Conservation (phyloP, 306 rosid species). For the Fagus sylvatica region DNA sequence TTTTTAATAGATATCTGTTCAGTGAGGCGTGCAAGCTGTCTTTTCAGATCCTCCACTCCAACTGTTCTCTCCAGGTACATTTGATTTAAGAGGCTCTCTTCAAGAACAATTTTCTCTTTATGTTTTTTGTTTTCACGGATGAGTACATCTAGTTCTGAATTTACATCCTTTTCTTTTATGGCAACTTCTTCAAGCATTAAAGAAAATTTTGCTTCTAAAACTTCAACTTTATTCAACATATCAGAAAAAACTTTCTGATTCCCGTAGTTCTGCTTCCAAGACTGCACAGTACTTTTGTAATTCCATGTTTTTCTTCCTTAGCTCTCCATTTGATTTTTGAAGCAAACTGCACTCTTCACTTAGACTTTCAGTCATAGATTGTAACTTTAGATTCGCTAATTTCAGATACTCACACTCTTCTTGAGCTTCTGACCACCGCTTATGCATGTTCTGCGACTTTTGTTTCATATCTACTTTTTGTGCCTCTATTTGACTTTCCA, state of each 20-base stretch:
- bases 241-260: slow-evolving; percentile 39
- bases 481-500: slow-evolving; percentile 38
- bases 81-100: slow-evolving; percentile 45
- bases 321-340: slow-evolving; percentile 35
- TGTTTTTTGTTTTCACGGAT: slow-evolving; percentile 35
- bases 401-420: slow-evolving; percentile 38
- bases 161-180: slow-evolving; percentile 34
- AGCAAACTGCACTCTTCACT: slow-evolving; percentile 31
- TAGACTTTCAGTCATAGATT: slow-evolving; percentile 33
- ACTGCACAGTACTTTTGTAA: slow-evolving; percentile 44
- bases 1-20: slow-evolving; percentile 48
- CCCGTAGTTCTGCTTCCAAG: slow-evolving; percentile 42
- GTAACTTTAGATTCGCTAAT: slow-evolving; percentile 28
- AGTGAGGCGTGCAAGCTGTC: slow-evolving; percentile 43
- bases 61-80: slow-evolving; percentile 45
- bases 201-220: slow-evolving; percentile 35
- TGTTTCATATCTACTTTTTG: slow-evolving; percentile 30
- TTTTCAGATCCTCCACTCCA: slow-evolving; percentile 48
- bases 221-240: slow-evolving; percentile 40
- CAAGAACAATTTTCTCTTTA: slow-evolving; percentile 34
- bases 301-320: slow-evolving; percentile 40
- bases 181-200: slow-evolving; percentile 42
- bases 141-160: slow-evolving; percentile 38
- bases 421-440: slow-evolving; percentile 37
- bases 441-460: slow-evolving; percentile 26